Conservation (phyloP, 2,329 filamentous ascomycete genomes). For the Curvularia eragrostidis region DNA sequence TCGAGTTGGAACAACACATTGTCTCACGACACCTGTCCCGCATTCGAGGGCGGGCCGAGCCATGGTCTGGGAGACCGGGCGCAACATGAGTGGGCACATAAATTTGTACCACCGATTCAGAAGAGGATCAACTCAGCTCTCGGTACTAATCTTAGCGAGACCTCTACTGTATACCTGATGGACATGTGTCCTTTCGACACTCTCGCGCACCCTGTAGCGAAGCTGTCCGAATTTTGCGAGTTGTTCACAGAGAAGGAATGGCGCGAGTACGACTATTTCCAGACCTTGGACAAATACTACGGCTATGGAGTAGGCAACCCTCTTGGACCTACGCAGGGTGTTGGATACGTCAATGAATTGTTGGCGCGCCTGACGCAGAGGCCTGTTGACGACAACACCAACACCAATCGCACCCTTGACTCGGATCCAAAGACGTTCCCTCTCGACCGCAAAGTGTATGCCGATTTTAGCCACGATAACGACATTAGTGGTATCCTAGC, state of each 20-base stretch:
- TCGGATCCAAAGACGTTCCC: slow-evolving; percentile 73
- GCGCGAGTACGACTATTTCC: slow-evolving; percentile 79
- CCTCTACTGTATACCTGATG: slow-evolving; percentile 77
- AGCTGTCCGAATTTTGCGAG: slow-evolving; percentile 73
- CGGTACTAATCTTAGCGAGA: slow-evolving; percentile 68
- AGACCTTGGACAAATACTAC: slow-evolving; percentile 84
- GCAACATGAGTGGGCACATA: slow-evolving; percentile 63
- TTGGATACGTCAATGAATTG: slow-evolving; percentile 87
- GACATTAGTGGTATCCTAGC: slow-evolving; percentile 79
- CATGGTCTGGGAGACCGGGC: slow-evolving; percentile 59
- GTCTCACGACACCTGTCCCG: slow-evolving; percentile 72
- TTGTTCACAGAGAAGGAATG: slow-evolving; percentile 79
- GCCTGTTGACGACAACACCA: slow-evolving; percentile 75
- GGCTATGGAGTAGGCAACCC: slow-evolving; percentile 77
- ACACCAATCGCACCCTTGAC: slow-evolving; percentile 80
- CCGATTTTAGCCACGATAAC: slow-evolving; percentile 93
- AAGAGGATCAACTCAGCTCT: slow-evolving; percentile 72
- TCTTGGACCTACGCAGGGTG: slow-evolving; percentile 82
- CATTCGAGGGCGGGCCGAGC: slow-evolving; percentile 68
- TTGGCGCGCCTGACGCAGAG: slow-evolving; percentile 76
- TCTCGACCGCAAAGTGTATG: slow-evolving; percentile 71
- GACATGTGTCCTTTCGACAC: slow-evolving; percentile 88
- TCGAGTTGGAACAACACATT: slow-evolving; percentile 79
- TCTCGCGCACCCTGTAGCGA: slow-evolving; percentile 62
- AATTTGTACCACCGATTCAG: slow-evolving; percentile 73